Evolutionary conservation across 345 rosid genomes (phyloP), one percentile per base, ranked within the genome.

Genomic region (Camelina hispida): DNA sequence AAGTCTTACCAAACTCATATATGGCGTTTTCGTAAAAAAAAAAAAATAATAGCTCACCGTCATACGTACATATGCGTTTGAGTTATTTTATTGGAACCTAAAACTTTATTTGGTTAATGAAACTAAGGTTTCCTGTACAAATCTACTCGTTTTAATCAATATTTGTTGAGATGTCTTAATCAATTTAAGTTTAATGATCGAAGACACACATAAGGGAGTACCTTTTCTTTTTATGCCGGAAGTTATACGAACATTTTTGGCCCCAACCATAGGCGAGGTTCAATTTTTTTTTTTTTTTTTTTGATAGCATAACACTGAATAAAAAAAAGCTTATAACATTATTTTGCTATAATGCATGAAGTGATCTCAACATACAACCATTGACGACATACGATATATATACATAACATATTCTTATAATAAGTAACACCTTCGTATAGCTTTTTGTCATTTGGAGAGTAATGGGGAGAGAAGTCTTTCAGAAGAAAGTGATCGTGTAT

Each of bases 401-500:
- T 34, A 32, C 35, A 7, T 32, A 32, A 28, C 30, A 28, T 28
- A 28, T 28, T 28, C 0, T 10, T 10, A 53, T 15, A 10, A 18
- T 16, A 38, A 47, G 6, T 16, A 18, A 68, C 69, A 44, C 47
- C 7, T 12, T n/a, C 30, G 46, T 17, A 69, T 53, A 35, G 65
- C 11, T 76, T 69, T 74, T 76, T 76, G 58, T 47, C 75, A 63
- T 63, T 62, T 62, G 63, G 59, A 62, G 79, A 51, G 68, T 75
- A 60, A 60, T 68, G 48, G 55, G 48, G 55, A 52, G 66, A 76
- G 75, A 76, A 76, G 67, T 70, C 75, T 47, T 71, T 71, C 30
- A 59, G 72, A 72, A 66, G 81, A 72, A 72, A 78, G 72, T 78
- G 78, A 78, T 72, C 78, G 30, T 60, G 37, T 34, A 72, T 78